Percentiles rank a stretch among this genome's conserved stretches.
Conservation (phyloP, 1,139 yeast genomes). For the Sugiyamaella pinicola region DNA sequence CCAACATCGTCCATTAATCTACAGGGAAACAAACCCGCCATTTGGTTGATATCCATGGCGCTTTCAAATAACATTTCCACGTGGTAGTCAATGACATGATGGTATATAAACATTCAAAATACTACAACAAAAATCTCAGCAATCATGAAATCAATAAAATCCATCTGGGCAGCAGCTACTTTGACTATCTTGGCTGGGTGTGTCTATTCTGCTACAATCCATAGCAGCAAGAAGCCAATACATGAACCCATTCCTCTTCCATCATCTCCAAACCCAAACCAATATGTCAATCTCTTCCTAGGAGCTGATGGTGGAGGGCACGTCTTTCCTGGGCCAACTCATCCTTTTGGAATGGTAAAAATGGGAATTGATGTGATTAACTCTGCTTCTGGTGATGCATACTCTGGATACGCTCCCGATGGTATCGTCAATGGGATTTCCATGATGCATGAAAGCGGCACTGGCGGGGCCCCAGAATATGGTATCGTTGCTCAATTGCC, state of each 20-base stretch:
- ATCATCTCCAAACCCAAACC: conserved; percentile 7
- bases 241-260: neutral
- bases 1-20: too few relatives aligned
- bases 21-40: neutral
- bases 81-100: neutral
- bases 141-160: neutral
- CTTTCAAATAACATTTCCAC: neutral
- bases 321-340: conserved; percentile 46
- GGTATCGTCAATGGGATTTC: conserved; percentile 45
- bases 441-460: conserved; percentile 49
- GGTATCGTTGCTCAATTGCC: conserved; percentile 23
- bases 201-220: neutral
- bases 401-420: conserved; percentile 45
- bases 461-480: conserved; percentile 45
- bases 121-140: too few relatives aligned
- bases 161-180: neutral
- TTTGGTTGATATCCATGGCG: too few relatives aligned
- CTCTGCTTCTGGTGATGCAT: conserved; percentile 38
- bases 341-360: conserved; percentile 49
- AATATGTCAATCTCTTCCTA: conserved; percentile 25
- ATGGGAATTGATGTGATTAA: conserved; percentile 45
- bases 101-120: neutral
- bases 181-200: neutral
- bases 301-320: conserved; percentile 47
- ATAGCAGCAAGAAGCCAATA: neutral